Evolutionary conservation across 306 rosid genomes (phyloP).

Genomic region (Lathyrus aphaca): DNA sequence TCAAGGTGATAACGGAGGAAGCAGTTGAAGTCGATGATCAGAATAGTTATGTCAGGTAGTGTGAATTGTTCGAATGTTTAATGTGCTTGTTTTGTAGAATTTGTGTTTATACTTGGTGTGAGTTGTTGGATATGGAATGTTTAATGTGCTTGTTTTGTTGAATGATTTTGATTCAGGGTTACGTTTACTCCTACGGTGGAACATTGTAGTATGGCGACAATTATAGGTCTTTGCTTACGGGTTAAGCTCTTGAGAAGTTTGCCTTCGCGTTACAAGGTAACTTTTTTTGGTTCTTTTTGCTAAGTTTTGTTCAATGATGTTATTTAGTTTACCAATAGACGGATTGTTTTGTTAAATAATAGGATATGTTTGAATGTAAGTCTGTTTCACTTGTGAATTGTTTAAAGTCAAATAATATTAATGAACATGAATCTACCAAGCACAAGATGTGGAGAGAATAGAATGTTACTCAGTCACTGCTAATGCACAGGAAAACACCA

Average conservation of each 20-base stretch:
- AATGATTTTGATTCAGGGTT: slow-evolving; percentile 56
- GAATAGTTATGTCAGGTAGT: slow-evolving; percentile 76
- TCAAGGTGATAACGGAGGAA: slow-evolving; percentile 88
- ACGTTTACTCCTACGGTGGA: slow-evolving; percentile 94
- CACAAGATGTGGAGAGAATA: background rate
- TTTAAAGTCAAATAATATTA: background rate
- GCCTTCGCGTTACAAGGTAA: slow-evolving; percentile 88
- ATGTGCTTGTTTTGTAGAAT: background rate
- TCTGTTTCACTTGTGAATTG: slow-evolving; percentile 26
- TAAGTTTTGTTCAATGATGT: slow-evolving; percentile 6
- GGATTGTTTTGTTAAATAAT: slow-evolving; percentile 3
- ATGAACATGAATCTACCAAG: background rate
- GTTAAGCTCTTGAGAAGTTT: slow-evolving; percentile 90
- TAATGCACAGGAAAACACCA: slow-evolving; percentile 5
- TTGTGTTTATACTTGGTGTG: background rate
- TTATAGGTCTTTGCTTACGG: slow-evolving; percentile 90
- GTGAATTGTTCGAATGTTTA: background rate
- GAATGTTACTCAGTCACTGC: background rate
- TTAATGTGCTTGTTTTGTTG: slow-evolving; percentile 16
- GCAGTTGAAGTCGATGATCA: slow-evolving; percentile 79
- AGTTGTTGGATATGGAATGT: background rate
- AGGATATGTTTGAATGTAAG: slow-evolving; percentile 14
- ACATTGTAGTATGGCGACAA: slow-evolving; percentile 96
- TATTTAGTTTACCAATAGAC: slow-evolving; percentile 2
- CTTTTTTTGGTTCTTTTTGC: background rate